phyloP scores from a whole-genome alignment of 2,329 filamentous ascomycete species.

The Chalaropsis thielavioides region DNA sequence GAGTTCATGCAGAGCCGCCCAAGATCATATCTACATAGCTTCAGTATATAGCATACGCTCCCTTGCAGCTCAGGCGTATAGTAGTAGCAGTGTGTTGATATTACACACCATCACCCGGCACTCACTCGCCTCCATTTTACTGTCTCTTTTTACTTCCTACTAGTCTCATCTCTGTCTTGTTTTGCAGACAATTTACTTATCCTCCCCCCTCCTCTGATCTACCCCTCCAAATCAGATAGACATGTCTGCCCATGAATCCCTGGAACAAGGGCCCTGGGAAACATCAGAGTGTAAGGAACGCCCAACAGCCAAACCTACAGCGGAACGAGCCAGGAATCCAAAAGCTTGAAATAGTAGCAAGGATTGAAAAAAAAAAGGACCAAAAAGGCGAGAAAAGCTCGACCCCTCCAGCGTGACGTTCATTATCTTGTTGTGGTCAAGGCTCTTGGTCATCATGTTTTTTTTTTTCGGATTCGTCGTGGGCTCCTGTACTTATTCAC shows the following conservation, averaged over 20 bases:
- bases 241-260: not conserved
- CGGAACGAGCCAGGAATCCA: not conserved
- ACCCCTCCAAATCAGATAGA: conserved; percentile 1
- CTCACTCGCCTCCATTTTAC: not conserved
- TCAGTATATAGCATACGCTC: not conserved
- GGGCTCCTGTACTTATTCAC: not conserved
- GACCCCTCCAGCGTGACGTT: conserved; percentile 3
- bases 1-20: no score
- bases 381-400: conserved; percentile 3
- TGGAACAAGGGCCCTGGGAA: not conserved
- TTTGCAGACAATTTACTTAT: not conserved
- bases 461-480: not conserved
- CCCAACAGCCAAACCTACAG: not conserved
- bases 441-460: not conserved
- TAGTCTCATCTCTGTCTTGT: not conserved
- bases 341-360: conserved; percentile 5
- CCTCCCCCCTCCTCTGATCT: not conserved
- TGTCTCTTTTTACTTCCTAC: not conserved
- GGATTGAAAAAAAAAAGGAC: not conserved
- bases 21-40: no score
- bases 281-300: not conserved
- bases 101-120: not conserved
- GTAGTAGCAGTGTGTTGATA: not conserved
- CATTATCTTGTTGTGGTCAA: not conserved
- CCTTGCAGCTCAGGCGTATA: not conserved